phyloP scores from a whole-genome alignment of 768 basidiomycete genomes.

The Tulasnella sp. region DNA sequence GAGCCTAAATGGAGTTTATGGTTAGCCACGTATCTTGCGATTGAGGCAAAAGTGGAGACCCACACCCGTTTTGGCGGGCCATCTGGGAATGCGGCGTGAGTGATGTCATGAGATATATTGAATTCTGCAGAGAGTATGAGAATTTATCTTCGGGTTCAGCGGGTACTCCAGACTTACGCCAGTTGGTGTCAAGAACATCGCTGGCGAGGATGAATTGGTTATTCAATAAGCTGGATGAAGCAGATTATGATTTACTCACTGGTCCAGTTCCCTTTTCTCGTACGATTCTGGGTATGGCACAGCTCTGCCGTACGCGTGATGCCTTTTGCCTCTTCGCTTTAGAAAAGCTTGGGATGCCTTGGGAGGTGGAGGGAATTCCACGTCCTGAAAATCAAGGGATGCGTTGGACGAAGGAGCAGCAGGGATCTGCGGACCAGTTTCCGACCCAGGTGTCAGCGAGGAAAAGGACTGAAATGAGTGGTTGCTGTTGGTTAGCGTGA shows the following conservation, averaged over 20 bases:
- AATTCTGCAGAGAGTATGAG: background rate
- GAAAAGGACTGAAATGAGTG: constrained; percentile 20
- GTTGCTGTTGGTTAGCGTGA: background rate
- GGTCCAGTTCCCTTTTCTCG: constrained; percentile 5
- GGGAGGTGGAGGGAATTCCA: background rate
- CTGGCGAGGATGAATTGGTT: background rate
- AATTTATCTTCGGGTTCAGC: background rate
- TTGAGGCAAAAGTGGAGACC: constrained; percentile 22
- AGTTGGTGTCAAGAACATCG: constrained; percentile 8
- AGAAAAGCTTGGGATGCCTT: background rate
- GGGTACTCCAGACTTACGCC: constrained; percentile 2
- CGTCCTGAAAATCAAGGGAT: background rate
- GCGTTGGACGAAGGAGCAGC: background rate
- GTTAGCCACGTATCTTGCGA: background rate
- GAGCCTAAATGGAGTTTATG: constrained; percentile 32
- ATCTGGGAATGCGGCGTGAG: constrained; percentile 44
- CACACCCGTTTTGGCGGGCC: constrained; percentile 53
- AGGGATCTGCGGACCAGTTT: constrained; percentile 28
- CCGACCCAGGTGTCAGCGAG: constrained; percentile 29
- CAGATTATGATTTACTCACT: background rate
- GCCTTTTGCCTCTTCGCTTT: constrained; percentile 9
- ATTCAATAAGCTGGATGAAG: background rate
- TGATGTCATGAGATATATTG: background rate
- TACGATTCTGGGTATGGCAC: constrained; percentile 14
- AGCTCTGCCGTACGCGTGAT: constrained; percentile 11